Evolutionary conservation across 257 asterid genomes (phyloP), one percentile per base, ranked within the genome.

Genomic region (Striga asiatica): DNA sequence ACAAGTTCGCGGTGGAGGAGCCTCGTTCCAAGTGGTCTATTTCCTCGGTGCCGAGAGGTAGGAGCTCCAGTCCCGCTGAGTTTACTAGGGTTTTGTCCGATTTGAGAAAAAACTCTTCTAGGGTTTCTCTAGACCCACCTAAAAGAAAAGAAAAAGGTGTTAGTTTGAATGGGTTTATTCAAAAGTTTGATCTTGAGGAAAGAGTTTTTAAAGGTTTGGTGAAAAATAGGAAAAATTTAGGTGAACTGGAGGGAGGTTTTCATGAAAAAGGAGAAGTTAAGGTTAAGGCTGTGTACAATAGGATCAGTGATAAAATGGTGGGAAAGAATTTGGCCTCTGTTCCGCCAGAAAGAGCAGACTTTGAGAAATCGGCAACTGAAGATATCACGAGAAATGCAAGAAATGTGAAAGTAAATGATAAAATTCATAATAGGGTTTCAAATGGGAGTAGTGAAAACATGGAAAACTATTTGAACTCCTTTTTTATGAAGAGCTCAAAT

Each of bases 21-120:
- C 54, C 79, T 6, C 92, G 81, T 51, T 45, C 68, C 37, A 68
- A 86, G 68, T 11, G 83, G 74, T 81, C 93, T 8, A 66, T 76
- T 46, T 71, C 85, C 2, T 81, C 96, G 3, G 88, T 74, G 22
- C 84, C 85, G 23, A 78, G 94, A 84, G 97, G 88, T 84, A 84
- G 97, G 80, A 84, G 95, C 70, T 66, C 88, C 73, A 88, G 95
- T 50, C 95, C 97, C 8, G 81, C 75, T 64, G 84, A 76, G 14
- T 79, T 79, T 48, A 74, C 62, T 60, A 76, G 83, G 61, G 73
- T 10, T 60, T 72, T 78, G 28, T 74, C 80, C 32, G 84, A 76
- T 74, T 41, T 68, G 61, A 65, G 74, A 28, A 77, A 64, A 16
- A 71, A 21, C 41, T 17, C 76, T 56, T 64, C 71, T 18, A 77